Evolutionary conservation across 306 rosid species (phyloP).

Genomic region (Gastrolobium bilobum): DNA sequence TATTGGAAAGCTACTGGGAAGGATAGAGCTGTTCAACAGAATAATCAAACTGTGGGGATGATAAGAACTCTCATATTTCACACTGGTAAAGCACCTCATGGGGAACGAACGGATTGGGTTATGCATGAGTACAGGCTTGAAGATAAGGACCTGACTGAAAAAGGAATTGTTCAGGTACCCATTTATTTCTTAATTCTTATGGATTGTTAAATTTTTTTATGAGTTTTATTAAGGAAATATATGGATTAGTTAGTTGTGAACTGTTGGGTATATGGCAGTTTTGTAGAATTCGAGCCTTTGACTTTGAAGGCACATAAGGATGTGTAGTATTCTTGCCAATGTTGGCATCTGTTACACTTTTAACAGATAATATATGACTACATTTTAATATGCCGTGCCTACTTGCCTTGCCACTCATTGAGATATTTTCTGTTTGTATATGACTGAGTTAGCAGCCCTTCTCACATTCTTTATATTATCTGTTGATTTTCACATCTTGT

Average conservation of each 20-base stretch:
- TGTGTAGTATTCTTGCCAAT: not conserved
- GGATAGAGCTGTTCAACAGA: constrained; percentile 55
- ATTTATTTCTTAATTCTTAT: not conserved
- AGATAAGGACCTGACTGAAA: constrained; percentile 44
- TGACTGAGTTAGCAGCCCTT: not conserved
- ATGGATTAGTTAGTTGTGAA: not conserved
- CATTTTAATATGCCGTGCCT: not conserved
- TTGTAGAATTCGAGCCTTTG: not conserved
- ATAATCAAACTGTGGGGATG: constrained; percentile 45
- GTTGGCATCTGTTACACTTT: not conserved
- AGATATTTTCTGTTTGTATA: not conserved
- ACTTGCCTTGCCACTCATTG: not conserved
- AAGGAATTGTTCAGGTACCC: constrained; percentile 45
- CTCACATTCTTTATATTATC: not conserved
- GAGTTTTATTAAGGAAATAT: not conserved
- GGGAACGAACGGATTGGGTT: constrained; percentile 47
- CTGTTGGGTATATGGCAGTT: not conserved
- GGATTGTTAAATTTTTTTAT: not conserved
- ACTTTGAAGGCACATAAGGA: not conserved
- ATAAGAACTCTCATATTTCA: constrained; percentile 46
- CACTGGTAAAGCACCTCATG: constrained; percentile 37
- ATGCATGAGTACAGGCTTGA: constrained; percentile 52
- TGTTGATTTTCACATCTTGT: not conserved
- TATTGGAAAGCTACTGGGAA: constrained; percentile 85
- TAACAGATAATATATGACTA: not conserved